Percentiles rank a stretch among this genome's conserved stretches.
Evolutionary conservation across 208 protist genomes (phyloP).

Genomic region (Trypanosoma avium): DNA sequence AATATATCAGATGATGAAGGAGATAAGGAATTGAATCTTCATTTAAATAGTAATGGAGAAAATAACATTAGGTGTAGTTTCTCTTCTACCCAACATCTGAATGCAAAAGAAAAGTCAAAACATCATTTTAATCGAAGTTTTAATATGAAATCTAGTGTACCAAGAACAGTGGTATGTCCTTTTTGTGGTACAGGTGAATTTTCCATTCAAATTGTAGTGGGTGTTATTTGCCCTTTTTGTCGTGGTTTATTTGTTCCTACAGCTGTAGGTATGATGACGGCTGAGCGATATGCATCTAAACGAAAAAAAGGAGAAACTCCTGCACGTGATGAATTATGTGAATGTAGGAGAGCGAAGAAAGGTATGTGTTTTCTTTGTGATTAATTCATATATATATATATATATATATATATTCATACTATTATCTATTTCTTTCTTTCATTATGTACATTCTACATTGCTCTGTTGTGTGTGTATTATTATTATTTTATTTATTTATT

Average conservation of each 20-base stretch:
- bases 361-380: slow-evolving; percentile 76
- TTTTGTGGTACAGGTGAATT: slow-evolving; percentile 24
- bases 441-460: neutral
- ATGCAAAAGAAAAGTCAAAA: neutral
- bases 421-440: neutral
- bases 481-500: slow-evolving; percentile 4
- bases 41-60: too few species aligned
- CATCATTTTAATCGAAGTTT: too few species aligned
- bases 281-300: slow-evolving; percentile 1
- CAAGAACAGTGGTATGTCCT: slow-evolving; percentile 17
- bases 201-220: slow-evolving; percentile 9
- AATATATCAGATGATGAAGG: slow-evolving; percentile 28
- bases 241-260: slow-evolving; percentile 23
- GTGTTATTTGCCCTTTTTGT: slow-evolving; percentile 23
- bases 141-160: neutral
- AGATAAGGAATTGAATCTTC: neutral
- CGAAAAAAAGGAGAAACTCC: neutral
- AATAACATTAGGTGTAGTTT: too few species aligned
- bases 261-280: slow-evolving; percentile 20
- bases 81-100: too few species aligned
- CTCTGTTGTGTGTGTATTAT: too few species aligned
- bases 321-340: slow-evolving; percentile 23
- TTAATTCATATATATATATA: too few species aligned
- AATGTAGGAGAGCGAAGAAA: slow-evolving; percentile 52
- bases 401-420: too few species aligned